Evolutionary conservation across 1,139 yeast species (phyloP).

Genomic region (Magnusiomyces tetraspermus): DNA sequence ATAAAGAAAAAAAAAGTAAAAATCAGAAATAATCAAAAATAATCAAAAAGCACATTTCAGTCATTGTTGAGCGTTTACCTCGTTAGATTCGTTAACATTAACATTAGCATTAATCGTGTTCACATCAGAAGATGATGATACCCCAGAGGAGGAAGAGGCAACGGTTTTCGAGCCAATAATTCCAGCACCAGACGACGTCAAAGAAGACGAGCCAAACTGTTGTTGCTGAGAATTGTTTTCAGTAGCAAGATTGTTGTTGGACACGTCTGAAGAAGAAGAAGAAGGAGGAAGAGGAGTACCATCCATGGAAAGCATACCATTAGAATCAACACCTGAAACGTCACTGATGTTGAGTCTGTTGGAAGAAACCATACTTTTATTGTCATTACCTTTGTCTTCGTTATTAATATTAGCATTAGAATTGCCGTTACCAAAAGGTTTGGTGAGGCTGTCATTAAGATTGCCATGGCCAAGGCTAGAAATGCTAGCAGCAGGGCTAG

Average conservation of each 20-base stretch:
- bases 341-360: not conserved
- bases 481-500: conserved; percentile 16
- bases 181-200: conserved; percentile 10
- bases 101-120: conserved; percentile 14
- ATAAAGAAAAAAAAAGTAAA: too few species aligned
- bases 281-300: too few species aligned
- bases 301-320: not conserved
- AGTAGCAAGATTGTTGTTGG: conserved; percentile 1
- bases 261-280: not conserved
- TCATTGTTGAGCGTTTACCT: conserved; percentile 16
- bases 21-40: too few species aligned
- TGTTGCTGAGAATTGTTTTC: conserved; percentile 6
- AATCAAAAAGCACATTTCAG: conserved; percentile 9
- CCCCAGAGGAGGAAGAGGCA: conserved; percentile 1
- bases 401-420: not conserved
- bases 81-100: conserved; percentile 17
- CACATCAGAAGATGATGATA: conserved; percentile 12
- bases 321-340: not conserved
- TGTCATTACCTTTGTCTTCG: not conserved
- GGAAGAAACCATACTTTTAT: not conserved
- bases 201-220: not conserved
- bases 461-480: conserved; percentile 4
- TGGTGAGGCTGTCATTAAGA: not conserved
- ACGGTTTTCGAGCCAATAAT: conserved; percentile 16
- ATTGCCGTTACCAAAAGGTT: not conserved